These are phyloP conservation scores for Fusarium mundagurra DNA, from an alignment of 2,329 filamentous ascomycete genomes.

Conservation along the genomic window DNA sequence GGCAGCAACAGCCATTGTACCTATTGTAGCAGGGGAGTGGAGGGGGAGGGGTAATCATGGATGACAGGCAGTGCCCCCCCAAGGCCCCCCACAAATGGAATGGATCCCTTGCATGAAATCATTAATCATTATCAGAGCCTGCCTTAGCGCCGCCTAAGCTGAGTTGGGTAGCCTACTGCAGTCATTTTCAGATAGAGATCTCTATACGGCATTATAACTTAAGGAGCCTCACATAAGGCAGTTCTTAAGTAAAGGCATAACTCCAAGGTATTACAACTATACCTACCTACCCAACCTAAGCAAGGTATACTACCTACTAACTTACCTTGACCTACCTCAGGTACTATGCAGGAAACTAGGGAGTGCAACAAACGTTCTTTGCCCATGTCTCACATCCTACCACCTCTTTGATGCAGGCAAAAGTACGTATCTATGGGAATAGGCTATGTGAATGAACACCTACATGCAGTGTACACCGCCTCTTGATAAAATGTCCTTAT, in stretches of 20 bases:
- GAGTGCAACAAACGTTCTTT: not conserved
- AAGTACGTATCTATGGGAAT: not conserved
- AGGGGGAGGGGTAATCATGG: conserved; percentile 19
- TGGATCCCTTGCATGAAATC: not conserved
- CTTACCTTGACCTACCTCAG: not conserved
- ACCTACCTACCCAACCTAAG: not conserved
- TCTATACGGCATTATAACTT: not conserved
- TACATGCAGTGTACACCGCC: not conserved
- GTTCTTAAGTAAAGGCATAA: not conserved
- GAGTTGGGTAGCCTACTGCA: not conserved
- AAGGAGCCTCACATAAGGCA: not conserved
- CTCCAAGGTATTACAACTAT: not conserved
- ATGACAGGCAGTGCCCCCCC: not conserved
- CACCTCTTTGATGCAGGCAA: not conserved
- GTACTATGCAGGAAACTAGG: not conserved
- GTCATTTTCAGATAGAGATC: not conserved
- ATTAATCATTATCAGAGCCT: not conserved
- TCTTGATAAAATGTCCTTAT: not conserved
- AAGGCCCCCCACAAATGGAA: not conserved
- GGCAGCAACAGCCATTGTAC: conserved; percentile 9
- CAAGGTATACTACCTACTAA: not conserved
- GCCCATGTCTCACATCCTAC: not conserved
- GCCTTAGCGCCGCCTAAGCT: not conserved
- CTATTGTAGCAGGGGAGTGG: conserved; percentile 15
- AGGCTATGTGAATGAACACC: not conserved